Evolutionary conservation across 2,329 filamentous ascomycete species (phyloP).

Genomic region (Daldinia sp.): DNA sequence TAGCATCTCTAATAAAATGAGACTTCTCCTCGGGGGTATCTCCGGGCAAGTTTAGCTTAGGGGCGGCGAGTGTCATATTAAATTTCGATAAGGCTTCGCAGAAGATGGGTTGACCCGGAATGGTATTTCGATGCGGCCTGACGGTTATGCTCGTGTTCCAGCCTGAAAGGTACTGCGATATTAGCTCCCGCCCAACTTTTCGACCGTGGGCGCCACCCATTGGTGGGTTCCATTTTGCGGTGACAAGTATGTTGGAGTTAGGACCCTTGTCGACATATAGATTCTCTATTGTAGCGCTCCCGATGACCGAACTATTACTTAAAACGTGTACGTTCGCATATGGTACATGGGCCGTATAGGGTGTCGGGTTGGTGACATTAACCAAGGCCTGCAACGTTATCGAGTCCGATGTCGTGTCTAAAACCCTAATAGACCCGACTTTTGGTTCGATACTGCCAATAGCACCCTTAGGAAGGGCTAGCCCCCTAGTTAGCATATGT

Average conservation of each 20-base stretch:
- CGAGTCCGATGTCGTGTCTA: constrained; percentile 75
- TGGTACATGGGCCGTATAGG: constrained; percentile 84
- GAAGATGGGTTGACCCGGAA: constrained; percentile 77
- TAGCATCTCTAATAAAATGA: constrained; percentile 85
- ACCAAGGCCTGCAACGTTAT: constrained; percentile 75
- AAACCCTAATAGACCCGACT: constrained; percentile 74
- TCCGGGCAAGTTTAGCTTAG: constrained; percentile 68
- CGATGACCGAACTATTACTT: constrained; percentile 77
- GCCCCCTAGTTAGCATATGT: constrained; percentile 49
- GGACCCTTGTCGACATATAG: constrained; percentile 71
- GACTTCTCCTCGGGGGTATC: constrained; percentile 56
- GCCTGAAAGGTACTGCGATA: constrained; percentile 89
- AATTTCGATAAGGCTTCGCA: constrained; percentile 77
- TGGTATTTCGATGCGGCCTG: constrained; percentile 72
- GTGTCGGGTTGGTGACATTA: constrained; percentile 90
- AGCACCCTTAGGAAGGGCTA: constrained; percentile 67
- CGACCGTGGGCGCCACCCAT: constrained; percentile 69
- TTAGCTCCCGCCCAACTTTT: constrained; percentile 71
- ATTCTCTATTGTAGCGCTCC: constrained; percentile 74
- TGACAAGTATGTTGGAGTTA: constrained; percentile 74
- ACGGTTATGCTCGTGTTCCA: constrained; percentile 83
- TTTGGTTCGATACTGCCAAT: constrained; percentile 64
- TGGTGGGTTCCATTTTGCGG: constrained; percentile 77
- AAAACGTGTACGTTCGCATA: constrained; percentile 79
- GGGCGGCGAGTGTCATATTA: constrained; percentile 75